These are phyloP conservation scores for Euphorbia lathyris DNA, from an alignment of 345 rosid genomes.

Conservation along the genomic window DNA sequence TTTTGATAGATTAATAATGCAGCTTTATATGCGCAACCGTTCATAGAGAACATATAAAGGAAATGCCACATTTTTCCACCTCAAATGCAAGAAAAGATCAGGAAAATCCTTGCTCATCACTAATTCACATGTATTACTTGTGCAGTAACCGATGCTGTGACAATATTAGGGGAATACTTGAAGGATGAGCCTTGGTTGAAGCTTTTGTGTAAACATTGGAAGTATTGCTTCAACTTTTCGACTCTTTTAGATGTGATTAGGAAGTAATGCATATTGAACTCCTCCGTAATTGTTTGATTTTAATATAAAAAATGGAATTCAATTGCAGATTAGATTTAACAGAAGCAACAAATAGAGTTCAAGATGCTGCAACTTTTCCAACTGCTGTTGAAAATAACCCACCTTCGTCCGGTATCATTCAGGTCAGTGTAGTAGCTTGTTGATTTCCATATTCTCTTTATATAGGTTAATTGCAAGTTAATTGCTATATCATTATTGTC, in stretches of 20 bases:
- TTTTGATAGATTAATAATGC: no score
- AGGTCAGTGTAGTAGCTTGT: slow-evolving; percentile 45
- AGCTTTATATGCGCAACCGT: no score
- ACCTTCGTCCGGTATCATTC: slow-evolving; percentile 31
- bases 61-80: no score
- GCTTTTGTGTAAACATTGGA: slow-evolving; percentile 54
- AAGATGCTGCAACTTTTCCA: slow-evolving; percentile 29
- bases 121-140: slow-evolving; percentile 18
- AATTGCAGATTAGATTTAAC: slow-evolving; percentile 49
- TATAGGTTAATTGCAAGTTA: neutral
- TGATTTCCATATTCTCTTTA: neutral
- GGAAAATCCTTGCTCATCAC: neutral
- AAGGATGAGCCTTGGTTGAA: slow-evolving; percentile 80
- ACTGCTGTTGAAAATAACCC: slow-evolving; percentile 29
- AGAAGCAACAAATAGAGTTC: slow-evolving; percentile 33
- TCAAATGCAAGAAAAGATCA: no score
- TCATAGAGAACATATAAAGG: no score
- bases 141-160: slow-evolving; percentile 69
- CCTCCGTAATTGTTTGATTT: no score
- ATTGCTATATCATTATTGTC: no score
- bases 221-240: slow-evolving; percentile 36
- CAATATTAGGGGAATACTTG: slow-evolving; percentile 72
- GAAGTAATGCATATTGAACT: no score
- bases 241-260: neutral
- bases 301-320: neutral